Base-by-base conservation (phyloP, 1,284 basidiomycete species). In the Filobasidium uniguttulatum region DNA sequence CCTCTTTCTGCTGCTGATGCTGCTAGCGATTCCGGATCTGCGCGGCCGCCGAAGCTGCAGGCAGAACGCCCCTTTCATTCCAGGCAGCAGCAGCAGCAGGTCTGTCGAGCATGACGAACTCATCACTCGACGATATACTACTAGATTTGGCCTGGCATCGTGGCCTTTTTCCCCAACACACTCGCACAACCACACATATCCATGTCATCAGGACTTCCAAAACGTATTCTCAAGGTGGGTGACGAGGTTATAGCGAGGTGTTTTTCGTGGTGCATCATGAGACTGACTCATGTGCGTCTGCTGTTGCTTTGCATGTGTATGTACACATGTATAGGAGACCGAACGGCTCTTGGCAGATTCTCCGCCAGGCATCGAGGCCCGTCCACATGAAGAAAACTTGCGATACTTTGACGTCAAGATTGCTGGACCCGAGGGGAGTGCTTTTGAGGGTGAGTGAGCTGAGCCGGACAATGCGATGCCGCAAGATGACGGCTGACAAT, bases 321-420 rank as follows among this genome's bases (percentile, higher is more conserved):
- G 43, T 19, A 22, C 50, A 29, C 33, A 12, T 31, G 10, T 15
- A 10, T 60, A 97, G 93, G 93, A 98, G 76, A 98, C 93, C 36
- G 91, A 97, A 69, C 79, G 94, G 44, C 82, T 98, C 31, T 81
- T 93, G 48, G 82, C 87, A 38, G 93, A 98, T 71, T 89, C 93
- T 31, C 89, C 90, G 3, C 93, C 93, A 23, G 93, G 93, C 45
- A 98, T 98, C 59, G 79, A 84, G 23, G 94, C 93, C 17, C 72
- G 76, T 9, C 90, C 93, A 5, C 93, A 98, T 62, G 91, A 98
- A 14, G 93, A 99, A 66, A 98, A 99, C 71, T 73, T 99, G 54
- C 78, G 93, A 48, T 97, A 98, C 74, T 99, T 99, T 73, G 90
- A 99, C 73, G 93, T 99, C 38, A 84, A 87, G 46, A 93, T 99